Evolutionary conservation across 2,329 filamentous ascomycete genomes (phyloP), one percentile per base, ranked within the genome.

Genomic region (Claviceps spartinae): DNA sequence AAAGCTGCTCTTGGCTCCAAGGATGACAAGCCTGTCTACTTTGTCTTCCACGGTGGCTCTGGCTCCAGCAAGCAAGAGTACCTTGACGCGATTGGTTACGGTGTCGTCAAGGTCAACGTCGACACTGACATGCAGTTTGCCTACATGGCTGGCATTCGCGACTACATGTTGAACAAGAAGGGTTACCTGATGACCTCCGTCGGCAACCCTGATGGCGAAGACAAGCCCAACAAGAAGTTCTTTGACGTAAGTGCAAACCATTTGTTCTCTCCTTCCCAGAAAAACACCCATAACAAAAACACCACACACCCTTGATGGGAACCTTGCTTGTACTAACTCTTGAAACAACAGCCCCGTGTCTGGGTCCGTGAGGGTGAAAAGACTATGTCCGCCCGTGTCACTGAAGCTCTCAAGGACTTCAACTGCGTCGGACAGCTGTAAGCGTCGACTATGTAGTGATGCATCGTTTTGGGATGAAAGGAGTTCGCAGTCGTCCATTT

Each of bases 181-280:
- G 91, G 95, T 63, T 98, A 97, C 78, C 74, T 98, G 62, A 74
- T 79, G 74, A 82, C 78, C 55, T 80, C 88, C 65, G 85, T 98
- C 61, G 93, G 93, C 65, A 98, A 97, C 81, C 91, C 91, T 59
- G 90, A 97, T 49, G 90, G 91, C 55, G 83, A 82, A 20, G 88
- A 95, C 76, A 97, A 97, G 85, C 91, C 93, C 67, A 98, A 98
- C 83, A 98, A 98, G 87, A 97, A 96, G 76, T 84, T 76, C 76
- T 89, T 86, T 63, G 83, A 86, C 61, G 71, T 69, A 63, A 46
- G 46, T 51, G 67, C 62, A 42, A 38, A 34, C 13, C 9, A 6
- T 26, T 7, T 8, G 11, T 26, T 16, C 14, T 38, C 36, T 20
- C 22, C 3, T 37, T 37, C 13, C 7, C 16, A 37, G 26, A 46